Evolutionary conservation across 2,329 filamentous ascomycete genomes (phyloP).

Genomic region (Akanthomyces dipterigenus): DNA sequence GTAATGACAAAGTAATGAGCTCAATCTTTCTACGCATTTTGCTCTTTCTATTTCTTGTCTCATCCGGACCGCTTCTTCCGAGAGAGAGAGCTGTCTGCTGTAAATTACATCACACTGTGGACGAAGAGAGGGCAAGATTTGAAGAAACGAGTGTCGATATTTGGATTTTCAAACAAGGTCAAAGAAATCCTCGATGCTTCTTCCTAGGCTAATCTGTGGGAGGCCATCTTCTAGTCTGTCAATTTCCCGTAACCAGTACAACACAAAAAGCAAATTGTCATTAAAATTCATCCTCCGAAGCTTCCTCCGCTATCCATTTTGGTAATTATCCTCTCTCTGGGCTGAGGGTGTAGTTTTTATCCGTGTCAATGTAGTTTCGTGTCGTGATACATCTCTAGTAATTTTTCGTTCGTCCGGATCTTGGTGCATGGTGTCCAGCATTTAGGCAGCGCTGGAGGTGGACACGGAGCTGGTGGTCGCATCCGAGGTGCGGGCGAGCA

Average conservation of each 20-base stretch:
- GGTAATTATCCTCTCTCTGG: neutral
- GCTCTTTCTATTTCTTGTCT: neutral
- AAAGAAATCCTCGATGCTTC: too few relatives aligned
- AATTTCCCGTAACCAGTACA: neutral
- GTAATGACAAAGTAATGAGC: neutral
- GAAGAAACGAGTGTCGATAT: too few relatives aligned
- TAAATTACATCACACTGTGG: too few relatives aligned
- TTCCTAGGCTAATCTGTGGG: neutral
- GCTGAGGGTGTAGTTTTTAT: too few relatives aligned
- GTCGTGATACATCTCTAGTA: too few relatives aligned
- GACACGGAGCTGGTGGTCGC: too few relatives aligned
- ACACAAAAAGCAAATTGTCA: neutral
- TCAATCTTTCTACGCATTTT: neutral
- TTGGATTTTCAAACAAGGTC: too few relatives aligned
- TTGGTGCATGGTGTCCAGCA: neutral
- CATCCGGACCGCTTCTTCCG: neutral
- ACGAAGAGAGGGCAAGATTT: too few relatives aligned
- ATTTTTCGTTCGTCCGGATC: too few relatives aligned
- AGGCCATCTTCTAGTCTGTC: neutral
- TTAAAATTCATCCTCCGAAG: neutral
- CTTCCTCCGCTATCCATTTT: neutral
- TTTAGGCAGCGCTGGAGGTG: neutral
- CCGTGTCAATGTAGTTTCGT: neutral
- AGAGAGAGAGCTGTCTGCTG: too few relatives aligned
- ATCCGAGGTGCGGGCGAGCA: neutral